Base-by-base conservation (phyloP, 1,284 basidiomycete genomes). In the Ceratobasidium sp. region DNA sequence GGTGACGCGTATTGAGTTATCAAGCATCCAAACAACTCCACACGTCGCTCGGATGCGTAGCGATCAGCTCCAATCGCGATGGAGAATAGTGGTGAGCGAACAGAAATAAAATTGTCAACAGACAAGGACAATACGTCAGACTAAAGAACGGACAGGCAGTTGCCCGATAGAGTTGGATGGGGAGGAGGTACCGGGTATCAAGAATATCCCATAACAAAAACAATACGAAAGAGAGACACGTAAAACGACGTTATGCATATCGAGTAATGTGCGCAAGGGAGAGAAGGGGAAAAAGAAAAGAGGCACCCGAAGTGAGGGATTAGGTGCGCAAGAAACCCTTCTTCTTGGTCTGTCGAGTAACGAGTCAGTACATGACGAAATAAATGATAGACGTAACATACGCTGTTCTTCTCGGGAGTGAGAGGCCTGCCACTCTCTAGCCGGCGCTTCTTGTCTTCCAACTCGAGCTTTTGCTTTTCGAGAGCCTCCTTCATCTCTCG, bases 401-500 rank as follows among this genome's bases (percentile, higher is more conserved):
- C 79, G 68, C 78, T 79, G 49, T 77, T 79, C 86, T 96, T 96
- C 82, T 98, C 96, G 38, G 96, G 96, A 54, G 96, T 98, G 78
- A 96, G 83, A 72, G 95, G 94, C 75, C 95, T 86, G 54, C 95
- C 96, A 75, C 88, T 92, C 83, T 98, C 96, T 79, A 98, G 87
- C 77, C 92, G 89, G 80, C 94, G 86, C 88, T 98, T 98, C 90
- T 98, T 97, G 79, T 98, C 96, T 81, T 99, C 96, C 75, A 99
- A 84, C 77, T 99, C 96, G 73, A 84, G 77, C 75, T 94, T 87
- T 80, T 99, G 96, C 84, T 96, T 98, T 82, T 99, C 97, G 76
- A 99, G 84, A 17, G 95, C 91, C 75, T 98, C 95, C 83, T 97
- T 98, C 96, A 98, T 98, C 80, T 98, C 96, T 79, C 93, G 90